Conservation (phyloP, 2,329 filamentous ascomycete species). For the Epichloe aotearoae region DNA sequence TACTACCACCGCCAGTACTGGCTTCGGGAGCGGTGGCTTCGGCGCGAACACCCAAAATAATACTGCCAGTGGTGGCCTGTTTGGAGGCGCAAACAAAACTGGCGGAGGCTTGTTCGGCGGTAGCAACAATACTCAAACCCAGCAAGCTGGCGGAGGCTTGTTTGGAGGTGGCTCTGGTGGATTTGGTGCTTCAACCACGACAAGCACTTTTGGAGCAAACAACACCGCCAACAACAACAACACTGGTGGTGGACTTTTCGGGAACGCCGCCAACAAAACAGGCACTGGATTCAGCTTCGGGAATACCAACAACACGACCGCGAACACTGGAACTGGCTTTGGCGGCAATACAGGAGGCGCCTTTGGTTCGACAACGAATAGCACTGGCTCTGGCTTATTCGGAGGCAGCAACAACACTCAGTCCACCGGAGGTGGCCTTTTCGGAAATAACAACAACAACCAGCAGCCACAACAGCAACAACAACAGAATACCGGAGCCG, state of each 20-base stretch:
- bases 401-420: conserved; percentile 20
- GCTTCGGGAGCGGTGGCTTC: conserved; percentile 25
- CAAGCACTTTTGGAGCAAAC: conserved; percentile 18
- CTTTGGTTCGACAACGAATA: conserved; percentile 22
- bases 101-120: conserved; percentile 13
- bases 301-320: conserved; percentile 22
- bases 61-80: conserved; percentile 24
- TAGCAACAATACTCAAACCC: conserved; percentile 11
- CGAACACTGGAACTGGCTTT: conserved; percentile 12
- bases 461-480: conserved; percentile 15
- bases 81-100: conserved; percentile 18
- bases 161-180: conserved; percentile 19
- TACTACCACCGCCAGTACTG: conserved; percentile 14
- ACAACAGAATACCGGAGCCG: conserved; percentile 14
- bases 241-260: conserved; percentile 28
- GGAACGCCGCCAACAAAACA: conserved; percentile 24
- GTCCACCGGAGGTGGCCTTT: conserved; percentile 29
- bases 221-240: conserved; percentile 16
- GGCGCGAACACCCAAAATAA: conserved; percentile 19
- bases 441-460: conserved; percentile 25
- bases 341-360: conserved; percentile 13
- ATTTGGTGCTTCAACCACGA: conserved; percentile 23
- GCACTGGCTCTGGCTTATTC: conserved; percentile 26
- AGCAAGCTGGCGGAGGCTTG: conserved; percentile 11
- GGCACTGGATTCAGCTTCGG: conserved; percentile 27